Evolutionary conservation across 345 rosid species (phyloP).

Genomic region (Citrus inodora): DNA sequence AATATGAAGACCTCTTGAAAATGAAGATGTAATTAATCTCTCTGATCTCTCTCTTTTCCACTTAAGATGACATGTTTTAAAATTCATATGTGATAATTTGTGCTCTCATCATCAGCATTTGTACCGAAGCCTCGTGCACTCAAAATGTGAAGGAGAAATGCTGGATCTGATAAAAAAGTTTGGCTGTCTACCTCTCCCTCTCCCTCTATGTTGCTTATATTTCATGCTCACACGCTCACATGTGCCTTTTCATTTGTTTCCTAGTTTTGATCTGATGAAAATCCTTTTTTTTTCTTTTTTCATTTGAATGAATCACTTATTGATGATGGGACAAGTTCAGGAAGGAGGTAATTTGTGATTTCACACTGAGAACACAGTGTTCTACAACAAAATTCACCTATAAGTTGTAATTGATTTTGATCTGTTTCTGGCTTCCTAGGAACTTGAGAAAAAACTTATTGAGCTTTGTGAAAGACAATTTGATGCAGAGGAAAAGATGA

Average conservation of each 20-base stretch:
- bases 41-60: background rate
- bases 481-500: conserved; percentile 16
- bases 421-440: conserved; percentile 4
- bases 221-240: background rate
- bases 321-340: conserved; percentile 16
- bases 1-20: conserved; percentile 9
- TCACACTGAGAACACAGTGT: background rate
- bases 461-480: conserved; percentile 12
- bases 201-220: background rate
- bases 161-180: conserved; percentile 24
- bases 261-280: background rate
- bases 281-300: background rate
- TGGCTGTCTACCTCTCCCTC: background rate
- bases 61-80: background rate
- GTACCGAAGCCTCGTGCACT: conserved; percentile 13
- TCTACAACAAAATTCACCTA: background rate
- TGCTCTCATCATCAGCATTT: conserved; percentile 16
- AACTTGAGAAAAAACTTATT: conserved; percentile 22
- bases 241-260: background rate
- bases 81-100: background rate
- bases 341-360: conserved; percentile 22
- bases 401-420: background rate
- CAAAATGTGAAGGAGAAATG: conserved; percentile 26
- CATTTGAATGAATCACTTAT: background rate
- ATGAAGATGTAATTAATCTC: conserved; percentile 16